phyloP scores from a whole-genome alignment of 148 eudicot species.

The Nyssa sinensis region DNA sequence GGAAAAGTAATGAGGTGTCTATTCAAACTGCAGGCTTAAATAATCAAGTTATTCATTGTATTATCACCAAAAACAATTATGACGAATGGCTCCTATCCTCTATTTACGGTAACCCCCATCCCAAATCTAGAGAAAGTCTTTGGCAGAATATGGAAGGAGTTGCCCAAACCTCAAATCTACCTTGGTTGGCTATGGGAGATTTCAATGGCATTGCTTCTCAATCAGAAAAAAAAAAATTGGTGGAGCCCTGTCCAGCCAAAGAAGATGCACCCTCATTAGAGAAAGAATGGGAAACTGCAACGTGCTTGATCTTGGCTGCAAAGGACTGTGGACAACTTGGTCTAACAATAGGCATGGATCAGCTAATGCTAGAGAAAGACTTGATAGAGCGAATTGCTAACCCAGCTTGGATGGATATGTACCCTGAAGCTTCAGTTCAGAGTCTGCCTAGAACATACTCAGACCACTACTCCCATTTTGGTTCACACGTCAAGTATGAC shows the following conservation, averaged over 20 bases:
- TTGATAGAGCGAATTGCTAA: not conserved
- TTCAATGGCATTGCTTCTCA: too few relatives aligned
- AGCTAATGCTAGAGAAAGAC: not conserved
- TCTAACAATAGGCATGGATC: not conserved
- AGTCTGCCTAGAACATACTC: not conserved
- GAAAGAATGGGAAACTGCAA: not conserved
- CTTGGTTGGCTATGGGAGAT: not conserved
- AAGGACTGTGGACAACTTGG: not conserved
- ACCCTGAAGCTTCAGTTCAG: not conserved
- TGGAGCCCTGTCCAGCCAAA: not conserved
- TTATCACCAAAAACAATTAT: not conserved
- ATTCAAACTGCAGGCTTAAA: not conserved
- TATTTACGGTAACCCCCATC: not conserved
- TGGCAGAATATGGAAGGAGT: not conserved
- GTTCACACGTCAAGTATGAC: too few relatives aligned
- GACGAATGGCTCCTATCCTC: not conserved
- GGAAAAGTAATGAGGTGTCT: not conserved
- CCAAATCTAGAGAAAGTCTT: not conserved
- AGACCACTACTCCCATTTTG: too few relatives aligned
- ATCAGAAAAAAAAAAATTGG: too few relatives aligned
- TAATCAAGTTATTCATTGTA: not conserved
- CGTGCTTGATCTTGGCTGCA: not conserved
- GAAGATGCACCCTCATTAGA: not conserved
- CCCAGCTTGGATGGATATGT: not conserved
- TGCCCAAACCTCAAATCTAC: not conserved